A percentile compares a stretch with the other conserved stretches of the same genome.
These are phyloP conservation scores for Colletotrichum tamarilloi DNA, from an alignment of 2,329 filamentous ascomycete species.

Conservation along the genomic window DNA sequence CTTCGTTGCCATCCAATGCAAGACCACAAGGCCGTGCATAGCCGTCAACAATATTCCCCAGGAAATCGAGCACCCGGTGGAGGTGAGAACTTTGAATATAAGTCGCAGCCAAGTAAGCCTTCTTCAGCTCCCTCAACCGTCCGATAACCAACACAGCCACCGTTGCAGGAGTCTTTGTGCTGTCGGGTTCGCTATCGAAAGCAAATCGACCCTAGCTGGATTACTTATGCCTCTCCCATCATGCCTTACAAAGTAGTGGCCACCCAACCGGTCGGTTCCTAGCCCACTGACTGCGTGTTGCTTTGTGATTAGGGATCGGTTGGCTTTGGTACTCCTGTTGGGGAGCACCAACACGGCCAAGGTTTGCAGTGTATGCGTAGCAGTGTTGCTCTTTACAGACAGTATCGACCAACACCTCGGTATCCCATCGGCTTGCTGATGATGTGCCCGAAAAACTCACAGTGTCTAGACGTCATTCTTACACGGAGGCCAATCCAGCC, in stretches of 20 bases:
- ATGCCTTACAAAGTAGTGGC: background rate
- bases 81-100: background rate
- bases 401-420: background rate
- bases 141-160: conserved; percentile 7
- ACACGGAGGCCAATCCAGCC: background rate
- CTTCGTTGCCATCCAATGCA: background rate
- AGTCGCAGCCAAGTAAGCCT: background rate
- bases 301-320: background rate
- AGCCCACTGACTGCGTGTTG: background rate
- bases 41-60: background rate
- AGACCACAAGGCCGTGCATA: background rate
- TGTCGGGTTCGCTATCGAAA: background rate
- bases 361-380: background rate
- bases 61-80: background rate
- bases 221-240: background rate
- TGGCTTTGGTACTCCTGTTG: background rate
- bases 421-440: background rate
- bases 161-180: background rate
- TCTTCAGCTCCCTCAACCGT: no score
- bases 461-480: background rate
- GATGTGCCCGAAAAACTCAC: background rate
- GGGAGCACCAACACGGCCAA: background rate
- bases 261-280: background rate
- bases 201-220: background rate
- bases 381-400: background rate